A percentile compares a stretch with the other conserved stretches of the same genome.
These are phyloP conservation scores for Orbilia ellipsospora DNA, from an alignment of 2,329 filamentous ascomycete species.

Conservation along the genomic window DNA sequence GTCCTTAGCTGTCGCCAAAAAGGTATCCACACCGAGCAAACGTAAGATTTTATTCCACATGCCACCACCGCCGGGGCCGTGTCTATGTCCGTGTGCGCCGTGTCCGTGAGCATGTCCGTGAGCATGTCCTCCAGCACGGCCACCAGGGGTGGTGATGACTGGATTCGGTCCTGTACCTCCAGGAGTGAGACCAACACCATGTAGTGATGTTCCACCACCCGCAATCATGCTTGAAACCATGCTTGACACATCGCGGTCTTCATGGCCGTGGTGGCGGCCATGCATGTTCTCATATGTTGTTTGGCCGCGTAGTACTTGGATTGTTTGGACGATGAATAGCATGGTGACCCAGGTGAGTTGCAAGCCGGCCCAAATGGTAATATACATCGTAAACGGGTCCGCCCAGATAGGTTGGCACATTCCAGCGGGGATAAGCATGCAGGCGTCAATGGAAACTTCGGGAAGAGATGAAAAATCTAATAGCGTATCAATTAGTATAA, in stretches of 20 bases:
- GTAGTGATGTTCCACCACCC: slow-evolving; percentile 73
- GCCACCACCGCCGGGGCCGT: slow-evolving; percentile 75
- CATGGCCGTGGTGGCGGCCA: slow-evolving; percentile 70
- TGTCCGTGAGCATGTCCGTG: slow-evolving; percentile 61
- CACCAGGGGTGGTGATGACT: slow-evolving; percentile 58
- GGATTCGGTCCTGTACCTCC: slow-evolving; percentile 74
- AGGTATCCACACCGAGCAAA: slow-evolving; percentile 88
- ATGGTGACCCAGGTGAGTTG: slow-evolving; percentile 98
- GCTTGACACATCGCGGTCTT: slow-evolving; percentile 63
- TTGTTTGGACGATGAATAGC: slow-evolving; percentile 91
- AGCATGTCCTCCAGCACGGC: slow-evolving; percentile 60
- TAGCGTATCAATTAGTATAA: slow-evolving; percentile 50
- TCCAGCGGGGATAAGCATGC: slow-evolving; percentile 78
- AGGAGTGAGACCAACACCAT: slow-evolving; percentile 76
- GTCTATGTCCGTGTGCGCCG: slow-evolving; percentile 65
- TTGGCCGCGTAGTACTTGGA: slow-evolving; percentile 90
- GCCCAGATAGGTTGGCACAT: slow-evolving; percentile 81
- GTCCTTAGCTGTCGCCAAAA: slow-evolving; percentile 87
- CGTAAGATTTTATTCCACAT: slow-evolving; percentile 75
- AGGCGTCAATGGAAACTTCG: slow-evolving; percentile 62
- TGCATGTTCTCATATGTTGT: slow-evolving; percentile 98
- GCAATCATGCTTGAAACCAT: slow-evolving; percentile 80
- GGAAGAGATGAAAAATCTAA: slow-evolving; percentile 58
- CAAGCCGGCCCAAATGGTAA: slow-evolving; percentile 80
- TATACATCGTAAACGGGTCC: slow-evolving; percentile 84